Evolutionary conservation across 805 yeast genomes (phyloP), one percentile per base, ranked within the genome.

Genomic region (Saccharomycodes ludwigii): DNA sequence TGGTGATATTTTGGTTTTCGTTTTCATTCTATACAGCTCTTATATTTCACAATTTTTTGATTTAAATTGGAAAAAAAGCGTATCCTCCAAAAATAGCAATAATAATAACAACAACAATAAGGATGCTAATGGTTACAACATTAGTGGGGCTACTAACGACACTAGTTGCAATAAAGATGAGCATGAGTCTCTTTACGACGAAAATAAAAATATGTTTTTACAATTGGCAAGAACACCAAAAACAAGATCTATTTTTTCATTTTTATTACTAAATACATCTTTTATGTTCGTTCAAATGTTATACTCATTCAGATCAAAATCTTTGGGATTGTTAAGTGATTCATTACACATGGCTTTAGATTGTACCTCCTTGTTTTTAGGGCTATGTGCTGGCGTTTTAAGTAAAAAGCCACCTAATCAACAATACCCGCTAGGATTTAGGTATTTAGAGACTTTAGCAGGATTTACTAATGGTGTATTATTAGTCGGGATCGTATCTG

Each of bases 271-370:
- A 38, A 91, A 91, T 55, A 73, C 94, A 9, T 71, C 91, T 2
- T 91, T 91, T 58, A 91, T 91, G 99, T 73, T 91, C 46, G 76
- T 91, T 24, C 99, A 91, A 58, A 65, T 91, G 41, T 58, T 91
- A 7, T 91, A 91, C 52, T 86, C 97, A 1, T 79, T 91, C 57
- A 67, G 94, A 39, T 85, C 97, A 2, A 86, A 82, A 48, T 88
- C 97, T 0, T 60, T 91, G 28, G 96, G 98, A 8, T 62, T 91
- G 16, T 55, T 91, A 32, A 84, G 95, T 13, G 99, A 91, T 49
- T 84, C 95, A 1, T 65, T 91, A 32, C 99, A 91, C 54, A 91
- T 91, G 99, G 80, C 94, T 3, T 63, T 91, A 34, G 99, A 91
- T 54, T 91, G 98, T 52, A 68, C 84, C 0, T 93, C 97, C 0